Evolutionary conservation across 2,329 filamentous ascomycete genomes (phyloP).

Genomic region (Gnomoniopsis sp.): DNA sequence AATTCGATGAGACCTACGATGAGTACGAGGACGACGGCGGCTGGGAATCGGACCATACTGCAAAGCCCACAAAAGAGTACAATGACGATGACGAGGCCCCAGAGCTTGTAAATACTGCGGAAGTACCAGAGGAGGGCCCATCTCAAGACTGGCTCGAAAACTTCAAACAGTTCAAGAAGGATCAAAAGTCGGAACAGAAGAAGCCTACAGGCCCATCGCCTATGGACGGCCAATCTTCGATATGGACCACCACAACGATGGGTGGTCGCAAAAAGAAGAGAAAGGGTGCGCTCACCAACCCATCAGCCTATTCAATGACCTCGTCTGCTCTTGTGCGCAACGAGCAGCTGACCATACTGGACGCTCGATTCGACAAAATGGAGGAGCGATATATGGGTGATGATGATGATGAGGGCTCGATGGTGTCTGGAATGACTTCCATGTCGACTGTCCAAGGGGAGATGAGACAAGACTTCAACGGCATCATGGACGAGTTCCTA

Average conservation of each 20-base stretch:
- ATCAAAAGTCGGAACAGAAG: constrained; percentile 50
- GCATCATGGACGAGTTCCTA: constrained; percentile 90
- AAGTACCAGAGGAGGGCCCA: constrained; percentile 56
- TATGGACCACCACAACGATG: constrained; percentile 72
- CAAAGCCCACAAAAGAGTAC: constrained; percentile 66
- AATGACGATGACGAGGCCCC: constrained; percentile 44
- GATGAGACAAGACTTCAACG: constrained; percentile 76
- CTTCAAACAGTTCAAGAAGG: constrained; percentile 92
- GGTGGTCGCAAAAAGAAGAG: constrained; percentile 88
- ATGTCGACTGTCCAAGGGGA: constrained; percentile 66
- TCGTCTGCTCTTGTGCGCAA: constrained; percentile 94
- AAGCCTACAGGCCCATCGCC: constrained; percentile 42
- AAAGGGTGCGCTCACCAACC: constrained; percentile 87
- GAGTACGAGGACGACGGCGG: constrained; percentile 68
- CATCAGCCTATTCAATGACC: constrained; percentile 92
- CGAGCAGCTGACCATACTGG: constrained; percentile 79
- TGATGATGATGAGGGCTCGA: constrained; percentile 47
- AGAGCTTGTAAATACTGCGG: constrained; percentile 44
- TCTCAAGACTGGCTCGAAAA: constrained; percentile 86
- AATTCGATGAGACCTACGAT: constrained; percentile 68
- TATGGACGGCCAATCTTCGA: constrained; percentile 65
- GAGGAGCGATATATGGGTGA: constrained; percentile 69
- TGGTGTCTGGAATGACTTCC: constrained; percentile 56
- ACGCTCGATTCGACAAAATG: constrained; percentile 87
- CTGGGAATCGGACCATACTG: constrained; percentile 93